Base-by-base conservation (phyloP, 2,329 filamentous ascomycete genomes). In the Phaeosphaeriaceae sp. region DNA sequence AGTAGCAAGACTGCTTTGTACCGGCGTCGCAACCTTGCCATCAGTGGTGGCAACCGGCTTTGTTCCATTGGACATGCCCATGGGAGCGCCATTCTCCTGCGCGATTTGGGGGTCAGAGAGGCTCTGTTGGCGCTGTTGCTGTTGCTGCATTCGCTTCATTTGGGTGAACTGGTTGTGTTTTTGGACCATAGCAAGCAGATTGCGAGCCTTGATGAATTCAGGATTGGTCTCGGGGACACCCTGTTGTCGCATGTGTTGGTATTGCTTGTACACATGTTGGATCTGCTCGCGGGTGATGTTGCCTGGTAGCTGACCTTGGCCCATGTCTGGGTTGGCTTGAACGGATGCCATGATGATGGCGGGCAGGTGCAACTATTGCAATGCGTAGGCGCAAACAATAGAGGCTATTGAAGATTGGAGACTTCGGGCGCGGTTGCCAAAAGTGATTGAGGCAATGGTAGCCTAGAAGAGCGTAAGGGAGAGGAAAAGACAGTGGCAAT, bases 141-240 rank as follows among this genome's bases (percentile, higher is more conserved):
- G 78, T 61, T 84, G 82, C 50, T 81, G 79, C 48, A 80, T 76
- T 41, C 80, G 78, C 58, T 66, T 61, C 50, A 58, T 52, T 26
- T 61, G 56, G 61, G 60, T 52, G 63, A 63, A 84, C 77, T 57
- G 83, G 67, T 82, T 79, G 47, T 81, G 79, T 56, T 84, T 83
- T 61, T 90, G 88, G 46, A 96, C 83, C 61, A 81, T 85, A 30
- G 83, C 74, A 54, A 97, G 82, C 52, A 95, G 86, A 54, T 88
- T 85, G 45, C 90, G 87, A 26, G 87, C 84, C 75, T 94, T 95
- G 66, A 93, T 82, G 66, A 88, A 92, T 71, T 97, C 92, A 37
- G 93, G 93, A 66, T 97, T 92, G 48, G 83, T 88, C 48, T 86
- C 82, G 33, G 90, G 85, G 18, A 95, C 87, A 61, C 92, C 92